Conservation (phyloP, 768 basidiomycete species). For the Boletus reticuloceps region DNA sequence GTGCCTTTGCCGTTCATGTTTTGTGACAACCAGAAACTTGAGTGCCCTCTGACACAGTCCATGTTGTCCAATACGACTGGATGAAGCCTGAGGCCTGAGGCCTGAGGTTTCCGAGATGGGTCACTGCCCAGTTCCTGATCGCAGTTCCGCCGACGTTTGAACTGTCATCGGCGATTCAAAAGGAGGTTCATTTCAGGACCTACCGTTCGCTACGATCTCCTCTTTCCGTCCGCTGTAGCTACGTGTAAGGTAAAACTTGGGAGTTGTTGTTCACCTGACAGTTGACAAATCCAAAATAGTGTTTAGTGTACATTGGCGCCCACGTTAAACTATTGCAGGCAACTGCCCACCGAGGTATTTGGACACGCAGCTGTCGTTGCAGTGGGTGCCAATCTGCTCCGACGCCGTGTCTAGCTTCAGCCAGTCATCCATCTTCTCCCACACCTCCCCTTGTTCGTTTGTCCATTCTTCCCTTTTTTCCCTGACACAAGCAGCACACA, state of each 20-base stretch:
- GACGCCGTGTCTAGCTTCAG: conserved; percentile 23
- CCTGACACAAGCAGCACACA: conserved; percentile 55
- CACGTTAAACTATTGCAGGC: not conserved
- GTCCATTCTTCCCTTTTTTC: conserved; percentile 69
- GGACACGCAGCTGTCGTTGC: not conserved
- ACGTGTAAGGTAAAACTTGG: not conserved
- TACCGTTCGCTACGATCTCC: not conserved
- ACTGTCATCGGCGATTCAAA: not conserved
- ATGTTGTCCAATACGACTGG: not conserved
- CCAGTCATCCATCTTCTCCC: conserved; percentile 64
- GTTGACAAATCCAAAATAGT: not conserved
- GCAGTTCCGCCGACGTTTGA: not conserved
- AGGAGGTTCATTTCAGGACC: not conserved
- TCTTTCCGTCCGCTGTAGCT: not conserved
- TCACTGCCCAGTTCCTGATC: not conserved
- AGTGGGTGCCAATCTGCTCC: conserved; percentile 4
- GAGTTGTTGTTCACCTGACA: not conserved
- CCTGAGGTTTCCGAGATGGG: too few species aligned
- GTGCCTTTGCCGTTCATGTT: not conserved
- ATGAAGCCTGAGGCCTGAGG: too few species aligned
- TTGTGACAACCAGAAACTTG: not conserved
- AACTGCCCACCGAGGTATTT: too few species aligned
- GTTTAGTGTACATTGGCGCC: not conserved
- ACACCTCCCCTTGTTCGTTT: conserved; percentile 54
- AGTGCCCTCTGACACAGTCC: not conserved